These are phyloP conservation scores for Cyclotella kingstonii DNA, from an alignment of 108 stramenopile genomes.

Conservation along the genomic window DNA sequence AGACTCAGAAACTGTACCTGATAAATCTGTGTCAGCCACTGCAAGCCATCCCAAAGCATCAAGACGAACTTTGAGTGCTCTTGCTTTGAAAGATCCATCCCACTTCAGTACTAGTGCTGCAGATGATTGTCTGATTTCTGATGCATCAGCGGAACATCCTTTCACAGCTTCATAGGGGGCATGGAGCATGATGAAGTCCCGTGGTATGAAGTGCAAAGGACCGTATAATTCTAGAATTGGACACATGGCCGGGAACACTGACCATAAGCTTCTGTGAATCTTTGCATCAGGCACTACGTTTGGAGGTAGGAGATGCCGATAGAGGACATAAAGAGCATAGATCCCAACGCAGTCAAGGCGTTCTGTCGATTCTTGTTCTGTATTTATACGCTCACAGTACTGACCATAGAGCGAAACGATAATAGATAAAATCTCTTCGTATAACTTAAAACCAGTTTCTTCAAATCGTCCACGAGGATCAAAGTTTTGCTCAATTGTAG, in stretches of 20 bases:
- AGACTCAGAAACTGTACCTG: slow-evolving; percentile 15
- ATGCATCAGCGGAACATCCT: slow-evolving; percentile 37
- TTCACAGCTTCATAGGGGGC: slow-evolving; percentile 46
- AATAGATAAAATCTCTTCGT: slow-evolving; percentile 35
- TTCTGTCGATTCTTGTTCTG: slow-evolving; percentile 42
- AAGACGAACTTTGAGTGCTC: slow-evolving; percentile 24
- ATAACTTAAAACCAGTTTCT: slow-evolving; percentile 22
- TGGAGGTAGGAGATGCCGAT: slow-evolving; percentile 40
- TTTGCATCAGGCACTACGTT: slow-evolving; percentile 48
- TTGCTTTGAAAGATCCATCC: slow-evolving; percentile 29
- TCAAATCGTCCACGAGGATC: slow-evolving; percentile 40
- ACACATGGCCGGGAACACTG: slow-evolving; percentile 34
- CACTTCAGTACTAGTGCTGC: slow-evolving; percentile 37
- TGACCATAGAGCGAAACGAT: slow-evolving; percentile 39
- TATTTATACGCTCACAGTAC: slow-evolving; percentile 40
- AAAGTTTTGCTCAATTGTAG: slow-evolving; percentile 58
- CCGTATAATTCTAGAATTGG: slow-evolving; percentile 43
- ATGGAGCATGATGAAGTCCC: slow-evolving; percentile 48
- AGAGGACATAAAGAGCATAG: slow-evolving; percentile 54
- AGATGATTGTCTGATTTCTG: slow-evolving; percentile 24
- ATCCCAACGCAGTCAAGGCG: slow-evolving; percentile 45
- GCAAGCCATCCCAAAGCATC: slow-evolving; percentile 39
- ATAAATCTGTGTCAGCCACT: slow-evolving; percentile 34
- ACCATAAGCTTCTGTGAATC: slow-evolving; percentile 43
- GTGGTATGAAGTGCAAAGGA: slow-evolving; percentile 37